A percentile compares a stretch with the other conserved stretches of the same genome.
phyloP scores from a whole-genome alignment of 768 basidiomycete genomes.

The Serendipita sp. region DNA sequence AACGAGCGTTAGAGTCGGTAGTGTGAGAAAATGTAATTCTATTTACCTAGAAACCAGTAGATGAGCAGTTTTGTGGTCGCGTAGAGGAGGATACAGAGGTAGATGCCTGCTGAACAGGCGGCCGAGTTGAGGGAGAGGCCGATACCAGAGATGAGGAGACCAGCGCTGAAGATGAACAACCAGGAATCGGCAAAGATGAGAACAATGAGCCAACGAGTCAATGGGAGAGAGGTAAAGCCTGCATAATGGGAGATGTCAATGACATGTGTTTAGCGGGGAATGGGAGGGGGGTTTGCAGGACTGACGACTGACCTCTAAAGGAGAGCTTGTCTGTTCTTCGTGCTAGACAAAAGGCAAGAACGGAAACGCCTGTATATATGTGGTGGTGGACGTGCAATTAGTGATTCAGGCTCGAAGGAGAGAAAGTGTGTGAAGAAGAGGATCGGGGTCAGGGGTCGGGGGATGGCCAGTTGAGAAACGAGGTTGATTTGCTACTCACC shows the following conservation, averaged over 20 bases:
- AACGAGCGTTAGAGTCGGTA: background rate
- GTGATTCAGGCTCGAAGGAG: background rate
- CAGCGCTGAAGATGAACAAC: constrained; percentile 18
- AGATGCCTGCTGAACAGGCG: constrained; percentile 28
- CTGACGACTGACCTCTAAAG: constrained; percentile 16
- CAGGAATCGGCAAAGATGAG: background rate
- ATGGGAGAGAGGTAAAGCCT: background rate
- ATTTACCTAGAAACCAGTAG: constrained; percentile 28
- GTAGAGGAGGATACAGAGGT: constrained; percentile 24
- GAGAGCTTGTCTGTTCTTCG: constrained; percentile 22
- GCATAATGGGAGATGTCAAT: background rate
- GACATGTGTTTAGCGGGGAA: background rate
- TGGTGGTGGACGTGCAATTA: background rate
- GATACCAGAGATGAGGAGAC: constrained; percentile 27
- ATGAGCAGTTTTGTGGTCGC: constrained; percentile 22
- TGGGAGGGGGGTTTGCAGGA: constrained; percentile 9
- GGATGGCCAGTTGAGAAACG: background rate
- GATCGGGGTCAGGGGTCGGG: background rate
- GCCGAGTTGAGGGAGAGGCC: constrained; percentile 23
- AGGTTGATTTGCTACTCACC: background rate
- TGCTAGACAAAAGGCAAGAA: constrained; percentile 24
- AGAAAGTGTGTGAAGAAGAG: background rate
- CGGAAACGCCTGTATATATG: constrained; percentile 16
- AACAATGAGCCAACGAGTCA: background rate
- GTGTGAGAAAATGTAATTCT: background rate